These are phyloP conservation scores for Oryza meyeriana DNA, from an alignment of 176 grass and related monocot genomes.

Conservation along the genomic window DNA sequence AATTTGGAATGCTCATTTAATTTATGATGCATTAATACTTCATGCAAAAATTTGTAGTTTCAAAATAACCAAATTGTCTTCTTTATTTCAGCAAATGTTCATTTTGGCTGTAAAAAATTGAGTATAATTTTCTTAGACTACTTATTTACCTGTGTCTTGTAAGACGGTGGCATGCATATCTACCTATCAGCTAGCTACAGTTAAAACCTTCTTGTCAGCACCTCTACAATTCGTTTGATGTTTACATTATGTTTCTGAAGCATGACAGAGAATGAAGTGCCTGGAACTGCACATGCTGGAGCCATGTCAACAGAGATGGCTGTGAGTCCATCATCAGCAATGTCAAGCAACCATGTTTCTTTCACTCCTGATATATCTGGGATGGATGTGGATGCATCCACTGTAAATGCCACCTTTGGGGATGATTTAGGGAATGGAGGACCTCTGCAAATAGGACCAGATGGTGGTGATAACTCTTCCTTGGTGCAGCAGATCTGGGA, in stretches of 20 bases:
- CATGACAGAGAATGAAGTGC: slow-evolving; percentile 49
- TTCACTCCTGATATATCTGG: slow-evolving; percentile 78
- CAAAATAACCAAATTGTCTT: not conserved
- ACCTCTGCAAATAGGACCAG: slow-evolving; percentile 54
- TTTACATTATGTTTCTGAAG: slow-evolving; percentile 41
- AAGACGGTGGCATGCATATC: not conserved
- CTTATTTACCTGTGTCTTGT: not conserved
- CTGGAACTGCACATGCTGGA: slow-evolving; percentile 36
- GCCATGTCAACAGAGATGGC: slow-evolving; percentile 66
- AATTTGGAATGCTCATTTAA: not conserved
- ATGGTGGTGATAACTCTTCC: slow-evolving; percentile 55
- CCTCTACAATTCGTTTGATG: not conserved
- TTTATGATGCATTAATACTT: not conserved
- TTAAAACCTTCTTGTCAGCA: not conserved
- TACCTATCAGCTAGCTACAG: not conserved
- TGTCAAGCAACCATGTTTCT: slow-evolving; percentile 75
- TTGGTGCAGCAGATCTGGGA: slow-evolving; percentile 70
- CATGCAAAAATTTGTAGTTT: not conserved
- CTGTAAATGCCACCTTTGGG: slow-evolving; percentile 46
- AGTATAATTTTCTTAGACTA: not conserved
- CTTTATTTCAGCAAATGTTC: not conserved
- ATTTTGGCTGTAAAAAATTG: not conserved
- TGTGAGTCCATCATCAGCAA: slow-evolving; percentile 72
- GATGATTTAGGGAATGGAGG: slow-evolving; percentile 39
- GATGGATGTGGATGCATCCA: slow-evolving; percentile 62